Percentiles rank a stretch among this genome's conserved stretches.
Evolutionary conservation across 495 filamentous ascomycete species (phyloP).

Genomic region (Neurospora sp.): DNA sequence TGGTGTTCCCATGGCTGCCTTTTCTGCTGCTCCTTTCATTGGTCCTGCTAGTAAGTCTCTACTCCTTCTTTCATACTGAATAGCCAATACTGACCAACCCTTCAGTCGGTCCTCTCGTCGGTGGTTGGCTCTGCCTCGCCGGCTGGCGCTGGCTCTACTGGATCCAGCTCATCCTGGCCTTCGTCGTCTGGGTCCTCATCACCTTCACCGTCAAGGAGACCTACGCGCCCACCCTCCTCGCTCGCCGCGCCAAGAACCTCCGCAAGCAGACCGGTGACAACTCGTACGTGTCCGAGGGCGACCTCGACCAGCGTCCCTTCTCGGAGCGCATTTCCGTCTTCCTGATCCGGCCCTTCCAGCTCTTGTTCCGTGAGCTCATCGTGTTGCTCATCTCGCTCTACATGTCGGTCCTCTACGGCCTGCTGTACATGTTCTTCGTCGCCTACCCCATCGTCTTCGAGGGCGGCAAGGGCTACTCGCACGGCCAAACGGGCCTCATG

Average conservation of each 20-base stretch:
- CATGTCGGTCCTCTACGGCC: slow-evolving; percentile 69
- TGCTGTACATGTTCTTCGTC: slow-evolving; percentile 80
- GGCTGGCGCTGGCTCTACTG: slow-evolving; percentile 85
- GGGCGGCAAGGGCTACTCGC: slow-evolving; percentile 60
- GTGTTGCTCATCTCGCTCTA: slow-evolving; percentile 68
- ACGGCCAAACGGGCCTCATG: slow-evolving; percentile 66
- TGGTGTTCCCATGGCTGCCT: slow-evolving; percentile 80
- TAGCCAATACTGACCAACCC: slow-evolving; percentile 4
- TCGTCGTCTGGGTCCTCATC: slow-evolving; percentile 56
- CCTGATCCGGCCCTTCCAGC: slow-evolving; percentile 66
- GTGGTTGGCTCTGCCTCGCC: slow-evolving; percentile 56
- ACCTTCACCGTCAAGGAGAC: slow-evolving; percentile 77
- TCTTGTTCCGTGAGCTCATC: slow-evolving; percentile 69
- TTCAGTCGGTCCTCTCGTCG: slow-evolving; percentile 54
- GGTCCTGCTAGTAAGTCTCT: slow-evolving; percentile 51
- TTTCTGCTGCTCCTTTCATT: slow-evolving; percentile 68
- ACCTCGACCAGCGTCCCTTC: slow-evolving; percentile 59
- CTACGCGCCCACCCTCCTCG: slow-evolving; percentile 63
- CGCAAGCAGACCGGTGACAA: slow-evolving; percentile 54
- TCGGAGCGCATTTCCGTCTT: slow-evolving; percentile 54
- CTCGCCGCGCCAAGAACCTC: slow-evolving; percentile 53
- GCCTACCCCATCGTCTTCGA: slow-evolving; percentile 74
- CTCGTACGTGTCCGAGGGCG: slow-evolving; percentile 59
- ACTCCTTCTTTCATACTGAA: background rate
- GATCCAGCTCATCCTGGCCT: slow-evolving; percentile 64